A percentile compares a stretch with the other conserved stretches of the same genome.
phyloP scores from a whole-genome alignment of 2,329 filamentous ascomycete genomes.

The Helotiales sp. region DNA sequence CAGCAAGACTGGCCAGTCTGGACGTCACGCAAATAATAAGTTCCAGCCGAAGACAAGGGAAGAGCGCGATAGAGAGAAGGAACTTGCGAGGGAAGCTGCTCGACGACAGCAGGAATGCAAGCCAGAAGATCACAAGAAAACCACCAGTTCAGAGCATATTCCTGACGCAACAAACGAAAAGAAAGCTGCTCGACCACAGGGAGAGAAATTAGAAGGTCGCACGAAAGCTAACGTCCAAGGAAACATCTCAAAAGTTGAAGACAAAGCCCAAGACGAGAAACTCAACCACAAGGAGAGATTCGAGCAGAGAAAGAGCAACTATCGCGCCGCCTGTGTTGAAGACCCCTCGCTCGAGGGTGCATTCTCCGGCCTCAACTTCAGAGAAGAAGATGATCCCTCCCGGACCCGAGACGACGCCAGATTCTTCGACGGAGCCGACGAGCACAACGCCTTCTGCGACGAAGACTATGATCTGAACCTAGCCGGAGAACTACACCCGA shows the following conservation, averaged over 20 bases:
- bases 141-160: no score
- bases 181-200: no score
- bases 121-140: not conserved
- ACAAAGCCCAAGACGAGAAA: not conserved
- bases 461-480: not conserved
- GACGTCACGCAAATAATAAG: not conserved
- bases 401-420: no score
- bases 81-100: not conserved
- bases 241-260: no score
- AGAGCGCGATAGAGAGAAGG: not conserved
- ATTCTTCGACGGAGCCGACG: no score
- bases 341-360: not conserved
- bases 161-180: no score
- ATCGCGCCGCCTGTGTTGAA: not conserved
- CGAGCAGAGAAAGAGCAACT: not conserved
- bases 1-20: not conserved
- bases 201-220: no score
- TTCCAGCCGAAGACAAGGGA: not conserved
- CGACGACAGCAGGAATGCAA: not conserved
- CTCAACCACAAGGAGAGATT: not conserved
- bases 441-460: no score
- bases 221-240: no score
- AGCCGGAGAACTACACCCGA: not conserved
- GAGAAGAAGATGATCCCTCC: not conserved
- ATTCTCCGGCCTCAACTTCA: not conserved